phyloP scores from a whole-genome alignment of 177 flowering plant genomes.

The Vitis hybrid region DNA sequence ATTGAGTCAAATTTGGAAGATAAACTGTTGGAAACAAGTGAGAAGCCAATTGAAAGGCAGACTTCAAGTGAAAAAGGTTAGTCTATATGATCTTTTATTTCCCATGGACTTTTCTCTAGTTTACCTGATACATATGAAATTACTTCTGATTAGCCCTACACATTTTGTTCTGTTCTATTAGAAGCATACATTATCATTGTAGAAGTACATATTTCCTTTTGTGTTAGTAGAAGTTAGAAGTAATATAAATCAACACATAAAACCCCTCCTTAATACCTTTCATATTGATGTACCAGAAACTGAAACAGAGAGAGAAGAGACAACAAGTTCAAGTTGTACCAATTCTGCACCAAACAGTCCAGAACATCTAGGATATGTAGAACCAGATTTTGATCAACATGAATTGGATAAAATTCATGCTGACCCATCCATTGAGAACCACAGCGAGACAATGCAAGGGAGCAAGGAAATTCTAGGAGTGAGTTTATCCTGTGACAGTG shows the following conservation, averaged over 20 bases:
- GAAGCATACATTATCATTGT: too few relatives aligned
- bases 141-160: background rate
- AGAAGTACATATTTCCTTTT: too few relatives aligned
- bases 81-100: background rate
- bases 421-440: slow-evolving; percentile 5
- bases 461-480: slow-evolving; percentile 2
- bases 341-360: slow-evolving; percentile 6
- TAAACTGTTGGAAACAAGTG: slow-evolving; percentile 10
- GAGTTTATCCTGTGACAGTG: background rate
- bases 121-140: background rate
- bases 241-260: background rate
- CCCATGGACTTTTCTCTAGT: too few relatives aligned
- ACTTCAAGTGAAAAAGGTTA: slow-evolving; percentile 24
- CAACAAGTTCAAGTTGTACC: slow-evolving; percentile 5
- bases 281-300: slow-evolving; percentile 8
- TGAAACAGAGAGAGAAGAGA: slow-evolving; percentile 25
- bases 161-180: too few relatives aligned
- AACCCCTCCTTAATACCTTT: background rate
- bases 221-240: too few relatives aligned
- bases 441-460: background rate
- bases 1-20: slow-evolving; percentile 9
- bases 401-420: slow-evolving; percentile 4
- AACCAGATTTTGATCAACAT: slow-evolving; percentile 10
- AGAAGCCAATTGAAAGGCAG: slow-evolving; percentile 18
- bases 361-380: slow-evolving; percentile 11